These are phyloP conservation scores for Pyricularia grisea DNA, from an alignment of 2,329 filamentous ascomycete species.

Conservation along the genomic window DNA sequence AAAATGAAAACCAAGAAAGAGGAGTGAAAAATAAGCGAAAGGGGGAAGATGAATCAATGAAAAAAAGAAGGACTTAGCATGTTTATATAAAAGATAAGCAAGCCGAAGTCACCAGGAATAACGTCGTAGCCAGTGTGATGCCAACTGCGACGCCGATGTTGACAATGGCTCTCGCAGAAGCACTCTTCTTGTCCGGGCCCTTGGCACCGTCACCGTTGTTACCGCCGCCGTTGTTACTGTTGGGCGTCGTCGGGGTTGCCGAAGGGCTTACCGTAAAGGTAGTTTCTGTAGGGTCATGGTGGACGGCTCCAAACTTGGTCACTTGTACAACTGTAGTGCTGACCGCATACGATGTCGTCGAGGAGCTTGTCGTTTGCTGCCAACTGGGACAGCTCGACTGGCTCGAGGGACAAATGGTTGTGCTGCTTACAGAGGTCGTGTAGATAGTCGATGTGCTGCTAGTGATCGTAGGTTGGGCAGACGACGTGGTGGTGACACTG, in stretches of 20 bases:
- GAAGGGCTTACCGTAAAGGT: background rate
- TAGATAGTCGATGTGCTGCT: background rate
- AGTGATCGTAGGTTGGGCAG: background rate
- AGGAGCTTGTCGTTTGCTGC: background rate
- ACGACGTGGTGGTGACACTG: background rate
- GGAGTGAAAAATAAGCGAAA: background rate
- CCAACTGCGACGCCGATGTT: background rate
- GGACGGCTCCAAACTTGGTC: background rate
- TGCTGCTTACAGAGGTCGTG: background rate
- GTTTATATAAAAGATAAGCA: background rate
- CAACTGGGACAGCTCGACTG: background rate
- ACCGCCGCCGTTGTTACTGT: background rate
- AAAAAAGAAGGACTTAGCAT: background rate
- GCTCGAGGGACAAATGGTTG: background rate
- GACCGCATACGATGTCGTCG: background rate
- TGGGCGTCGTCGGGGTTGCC: background rate
- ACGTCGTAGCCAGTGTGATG: background rate
- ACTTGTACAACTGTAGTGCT: background rate
- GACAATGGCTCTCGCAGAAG: background rate
- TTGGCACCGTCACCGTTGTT: background rate
- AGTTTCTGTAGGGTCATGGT: background rate
- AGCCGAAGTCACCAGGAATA: background rate
- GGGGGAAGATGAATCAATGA: background rate
- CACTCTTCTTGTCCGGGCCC: background rate
- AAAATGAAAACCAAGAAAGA: background rate